A percentile compares a stretch with the other conserved stretches of the same genome.
phyloP scores from a whole-genome alignment of 805 yeast species.

The Wickerhamiella sergipiensis region DNA sequence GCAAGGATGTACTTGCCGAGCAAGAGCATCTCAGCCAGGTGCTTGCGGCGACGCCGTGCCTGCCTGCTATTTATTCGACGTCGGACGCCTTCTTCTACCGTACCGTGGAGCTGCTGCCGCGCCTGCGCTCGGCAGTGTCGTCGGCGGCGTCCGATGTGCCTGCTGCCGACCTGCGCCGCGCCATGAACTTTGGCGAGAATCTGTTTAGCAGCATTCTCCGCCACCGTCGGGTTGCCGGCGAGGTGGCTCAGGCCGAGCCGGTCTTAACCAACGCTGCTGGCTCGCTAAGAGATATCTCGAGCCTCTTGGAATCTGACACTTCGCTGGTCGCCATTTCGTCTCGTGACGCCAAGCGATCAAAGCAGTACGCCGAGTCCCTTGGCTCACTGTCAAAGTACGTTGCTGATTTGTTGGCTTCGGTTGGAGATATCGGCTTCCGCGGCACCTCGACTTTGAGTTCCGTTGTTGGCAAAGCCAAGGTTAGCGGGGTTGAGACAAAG shows the following conservation, averaged over 20 bases:
- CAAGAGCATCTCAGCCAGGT: slow-evolving; percentile 53
- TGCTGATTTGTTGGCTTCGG: background rate
- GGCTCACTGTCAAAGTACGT: background rate
- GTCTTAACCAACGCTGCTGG: background rate
- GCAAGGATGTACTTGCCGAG: slow-evolving; percentile 47
- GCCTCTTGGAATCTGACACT: background rate
- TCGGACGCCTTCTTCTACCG: slow-evolving; percentile 46
- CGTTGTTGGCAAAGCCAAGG: background rate
- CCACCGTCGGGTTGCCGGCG: background rate
- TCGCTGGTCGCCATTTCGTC: background rate
- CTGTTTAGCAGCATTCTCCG: slow-evolving; percentile 41
- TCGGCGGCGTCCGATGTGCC: slow-evolving; percentile 64
- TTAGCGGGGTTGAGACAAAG: background rate
- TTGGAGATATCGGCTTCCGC: background rate
- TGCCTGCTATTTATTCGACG: slow-evolving; percentile 15
- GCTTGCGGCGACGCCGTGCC: slow-evolving; percentile 39
- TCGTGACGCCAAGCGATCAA: background rate
- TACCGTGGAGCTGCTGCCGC: slow-evolving; percentile 65
- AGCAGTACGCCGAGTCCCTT: background rate
- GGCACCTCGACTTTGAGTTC: background rate
- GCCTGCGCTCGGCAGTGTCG: slow-evolving; percentile 52
- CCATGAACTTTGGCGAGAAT: slow-evolving; percentile 65
- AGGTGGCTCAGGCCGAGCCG: background rate
- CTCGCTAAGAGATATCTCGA: background rate
- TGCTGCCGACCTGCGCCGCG: slow-evolving; percentile 55